Evolutionary conservation across 305 asterid species (phyloP).

Genomic region (Ilex paraguariensis): DNA sequence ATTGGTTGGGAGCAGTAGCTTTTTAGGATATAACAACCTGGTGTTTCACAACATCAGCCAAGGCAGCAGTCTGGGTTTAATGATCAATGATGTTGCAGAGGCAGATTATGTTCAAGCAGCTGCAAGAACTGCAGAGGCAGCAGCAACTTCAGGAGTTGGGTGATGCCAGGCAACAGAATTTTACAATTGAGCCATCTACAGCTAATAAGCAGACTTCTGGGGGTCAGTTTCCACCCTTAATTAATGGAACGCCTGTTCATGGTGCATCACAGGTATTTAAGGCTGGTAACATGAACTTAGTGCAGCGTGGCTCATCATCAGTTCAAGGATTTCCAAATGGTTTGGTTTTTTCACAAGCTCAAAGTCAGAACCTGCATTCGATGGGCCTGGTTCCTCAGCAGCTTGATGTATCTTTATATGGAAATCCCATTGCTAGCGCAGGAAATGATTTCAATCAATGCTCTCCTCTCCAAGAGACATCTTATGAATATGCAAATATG

Average conservation of each 20-base stretch:
- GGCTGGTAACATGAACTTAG: constrained; percentile 37
- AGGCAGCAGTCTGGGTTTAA: constrained; percentile 12
- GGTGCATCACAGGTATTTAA: constrained; percentile 45
- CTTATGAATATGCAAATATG: constrained; percentile 27
- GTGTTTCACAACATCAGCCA: constrained; percentile 20
- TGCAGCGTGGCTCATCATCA: constrained; percentile 35
- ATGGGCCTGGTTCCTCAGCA: constrained; percentile 42
- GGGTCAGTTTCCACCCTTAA: constrained; percentile 23
- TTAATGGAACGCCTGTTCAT: constrained; percentile 33
- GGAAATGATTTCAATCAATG: constrained; percentile 30
- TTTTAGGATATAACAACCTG: constrained; percentile 8
- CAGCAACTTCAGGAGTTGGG: constrained; percentile 51
- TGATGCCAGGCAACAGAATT: constrained; percentile 37
- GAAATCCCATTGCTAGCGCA: constrained; percentile 23
- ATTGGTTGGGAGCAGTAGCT: constrained; percentile 8
- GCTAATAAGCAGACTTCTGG: constrained; percentile 32
- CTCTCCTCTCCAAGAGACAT: constrained; percentile 35
- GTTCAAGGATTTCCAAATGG: constrained; percentile 56
- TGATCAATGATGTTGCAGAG: constrained; percentile 55
- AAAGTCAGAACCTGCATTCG: constrained; percentile 31
- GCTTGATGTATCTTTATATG: constrained; percentile 35
- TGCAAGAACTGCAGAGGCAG: constrained; percentile 66
- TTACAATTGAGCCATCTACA: constrained; percentile 28
- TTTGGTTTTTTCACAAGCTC: constrained; percentile 41
- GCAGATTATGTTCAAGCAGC: constrained; percentile 57